Percentiles rank a stretch among this genome's conserved stretches.
Evolutionary conservation across 208 protist genomes (phyloP).

Genomic region (Trichomonas vaginalis): DNA sequence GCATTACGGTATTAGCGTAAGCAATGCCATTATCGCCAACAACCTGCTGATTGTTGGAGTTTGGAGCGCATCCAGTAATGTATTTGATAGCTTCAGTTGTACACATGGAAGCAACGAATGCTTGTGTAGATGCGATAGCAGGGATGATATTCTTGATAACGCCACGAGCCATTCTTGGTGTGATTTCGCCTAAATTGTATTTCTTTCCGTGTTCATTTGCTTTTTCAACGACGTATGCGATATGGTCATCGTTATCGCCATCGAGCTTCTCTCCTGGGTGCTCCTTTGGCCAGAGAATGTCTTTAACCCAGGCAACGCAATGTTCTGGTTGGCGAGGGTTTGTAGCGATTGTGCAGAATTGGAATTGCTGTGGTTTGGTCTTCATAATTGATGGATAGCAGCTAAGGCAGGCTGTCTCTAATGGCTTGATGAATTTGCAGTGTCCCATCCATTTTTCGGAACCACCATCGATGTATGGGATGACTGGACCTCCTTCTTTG

Average conservation of each 20-base stretch:
- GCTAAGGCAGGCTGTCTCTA: conserved; percentile 29
- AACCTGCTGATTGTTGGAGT: not conserved
- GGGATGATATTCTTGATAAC: conserved; percentile 96
- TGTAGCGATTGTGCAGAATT: conserved; percentile 36
- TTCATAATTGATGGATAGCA: conserved; percentile 14
- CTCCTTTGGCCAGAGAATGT: conserved; percentile 24
- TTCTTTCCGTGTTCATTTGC: conserved; percentile 54
- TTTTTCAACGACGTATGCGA: conserved; percentile 57
- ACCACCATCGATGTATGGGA: conserved; percentile 87
- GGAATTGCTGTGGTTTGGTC: not conserved
- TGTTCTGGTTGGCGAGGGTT: conserved; percentile 36
- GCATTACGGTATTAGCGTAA: not conserved
- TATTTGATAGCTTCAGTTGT: not conserved
- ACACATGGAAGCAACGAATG: conserved; percentile 58
- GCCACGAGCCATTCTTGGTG: conserved; percentile 41
- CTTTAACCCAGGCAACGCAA: conserved; percentile 37
- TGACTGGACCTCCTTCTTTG: conserved; percentile 42
- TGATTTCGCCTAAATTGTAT: conserved; percentile 55
- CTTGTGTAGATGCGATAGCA: conserved; percentile 90
- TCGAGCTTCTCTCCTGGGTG: conserved; percentile 35
- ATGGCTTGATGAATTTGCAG: conserved; percentile 48
- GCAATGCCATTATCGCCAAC: not conserved
- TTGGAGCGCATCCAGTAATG: not conserved
- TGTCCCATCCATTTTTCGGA: conserved; percentile 77
- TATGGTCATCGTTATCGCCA: conserved; percentile 63